A percentile compares a stretch with the other conserved stretches of the same genome.
These are phyloP conservation scores for Clitoria ternatea DNA, from an alignment of 306 rosid genomes.

Conservation along the genomic window DNA sequence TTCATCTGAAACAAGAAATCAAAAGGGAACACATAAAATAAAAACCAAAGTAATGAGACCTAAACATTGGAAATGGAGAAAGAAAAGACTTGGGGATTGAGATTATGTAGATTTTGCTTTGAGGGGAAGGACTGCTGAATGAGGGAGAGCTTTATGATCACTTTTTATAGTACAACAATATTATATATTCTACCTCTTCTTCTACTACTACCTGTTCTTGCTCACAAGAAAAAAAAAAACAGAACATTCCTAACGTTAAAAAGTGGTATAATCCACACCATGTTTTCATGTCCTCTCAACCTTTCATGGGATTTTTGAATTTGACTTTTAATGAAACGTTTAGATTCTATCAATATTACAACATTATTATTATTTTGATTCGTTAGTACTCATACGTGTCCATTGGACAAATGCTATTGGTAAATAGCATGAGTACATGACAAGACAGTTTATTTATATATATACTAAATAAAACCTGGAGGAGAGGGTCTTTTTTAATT, in stretches of 20 bases:
- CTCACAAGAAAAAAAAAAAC: constrained; percentile 15
- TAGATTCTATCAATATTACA: not conserved
- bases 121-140: constrained; percentile 46
- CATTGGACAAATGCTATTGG: not conserved
- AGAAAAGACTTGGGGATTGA: constrained; percentile 50
- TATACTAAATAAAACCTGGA: not conserved
- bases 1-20: constrained; percentile 38
- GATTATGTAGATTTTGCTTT: constrained; percentile 43
- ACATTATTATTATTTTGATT: not conserved
- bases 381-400: not conserved
- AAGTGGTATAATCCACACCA: constrained; percentile 52
- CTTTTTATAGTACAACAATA: constrained; percentile 46
- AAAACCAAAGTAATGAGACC: constrained; percentile 49
- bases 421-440: not conserved
- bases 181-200: too few relatives aligned
- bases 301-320: constrained; percentile 23
- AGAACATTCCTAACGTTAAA: constrained; percentile 76
- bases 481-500: too few relatives aligned
- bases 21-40: constrained; percentile 34
- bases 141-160: constrained; percentile 53
- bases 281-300: constrained; percentile 41
- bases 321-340: constrained; percentile 7
- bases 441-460: not conserved
- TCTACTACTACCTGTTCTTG: not conserved
- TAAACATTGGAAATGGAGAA: constrained; percentile 73